These are phyloP conservation scores for Nematocida sp. DNA, from an alignment of 371 early-diverging fungal species.

Conservation along the genomic window DNA sequence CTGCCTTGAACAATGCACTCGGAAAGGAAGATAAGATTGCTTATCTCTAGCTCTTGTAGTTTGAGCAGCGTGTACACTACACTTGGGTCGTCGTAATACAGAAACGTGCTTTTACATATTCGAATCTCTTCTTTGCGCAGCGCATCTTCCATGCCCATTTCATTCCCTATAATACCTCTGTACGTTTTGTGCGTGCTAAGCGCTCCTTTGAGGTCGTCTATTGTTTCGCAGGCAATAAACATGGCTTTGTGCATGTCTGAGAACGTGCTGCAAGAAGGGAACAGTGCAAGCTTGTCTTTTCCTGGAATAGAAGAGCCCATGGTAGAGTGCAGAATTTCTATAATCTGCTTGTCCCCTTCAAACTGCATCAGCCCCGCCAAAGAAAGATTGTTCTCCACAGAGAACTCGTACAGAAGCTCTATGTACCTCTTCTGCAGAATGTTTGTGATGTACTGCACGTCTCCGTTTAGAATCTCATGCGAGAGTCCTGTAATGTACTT, in stretches of 20 bases:
- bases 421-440: conserved; percentile 52
- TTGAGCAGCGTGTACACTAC: conserved; percentile 77
- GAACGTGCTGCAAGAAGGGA: conserved; percentile 47
- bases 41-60: conserved; percentile 94
- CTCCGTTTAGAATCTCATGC: conserved; percentile 54
- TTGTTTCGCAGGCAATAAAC: conserved; percentile 26
- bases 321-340: conserved; percentile 59
- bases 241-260: conserved; percentile 6
- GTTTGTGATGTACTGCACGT: conserved; percentile 52
- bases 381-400: conserved; percentile 31
- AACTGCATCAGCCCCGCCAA: conserved; percentile 53
- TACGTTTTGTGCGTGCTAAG: conserved; percentile 40
- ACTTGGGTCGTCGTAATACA: conserved; percentile 54
- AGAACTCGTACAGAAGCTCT: conserved; percentile 46
- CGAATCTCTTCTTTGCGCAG: conserved; percentile 33
- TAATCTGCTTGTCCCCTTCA: conserved; percentile 60
- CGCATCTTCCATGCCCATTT: conserved; percentile 39
- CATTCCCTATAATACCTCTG: conserved; percentile 25
- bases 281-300: conserved; percentile 50
- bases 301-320: conserved; percentile 32
- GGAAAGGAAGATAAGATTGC: conserved; percentile 95
- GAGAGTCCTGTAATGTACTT: conserved; percentile 53
- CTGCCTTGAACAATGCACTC: conserved; percentile 95
- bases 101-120: conserved; percentile 58
- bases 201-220: conserved; percentile 56